phyloP scores from a whole-genome alignment of 345 rosid genomes.

The Odontarrhena argentea region DNA sequence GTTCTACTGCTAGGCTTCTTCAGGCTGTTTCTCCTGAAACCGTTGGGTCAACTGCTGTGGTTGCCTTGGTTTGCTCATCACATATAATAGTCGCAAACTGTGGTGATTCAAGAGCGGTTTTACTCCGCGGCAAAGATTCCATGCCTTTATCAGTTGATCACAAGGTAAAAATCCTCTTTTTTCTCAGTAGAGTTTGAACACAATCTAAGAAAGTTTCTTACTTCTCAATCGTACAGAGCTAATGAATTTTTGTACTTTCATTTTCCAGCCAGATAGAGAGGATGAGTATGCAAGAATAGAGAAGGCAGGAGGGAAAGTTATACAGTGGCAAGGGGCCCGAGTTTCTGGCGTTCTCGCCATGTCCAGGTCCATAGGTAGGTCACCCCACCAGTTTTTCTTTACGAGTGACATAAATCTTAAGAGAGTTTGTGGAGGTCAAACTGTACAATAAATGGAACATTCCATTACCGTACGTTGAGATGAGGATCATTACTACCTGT shows the following conservation, averaged over 20 bases:
- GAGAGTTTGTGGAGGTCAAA: background rate
- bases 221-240: constrained; percentile 4
- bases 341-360: constrained; percentile 96
- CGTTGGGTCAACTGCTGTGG: constrained; percentile 94
- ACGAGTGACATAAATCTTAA: background rate
- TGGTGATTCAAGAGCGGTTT: constrained; percentile 93
- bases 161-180: constrained; percentile 55
- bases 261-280: constrained; percentile 73
- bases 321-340: constrained; percentile 92
- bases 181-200: background rate
- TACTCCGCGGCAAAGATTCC: constrained; percentile 82
- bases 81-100: constrained; percentile 88
- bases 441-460: background rate
- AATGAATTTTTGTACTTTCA: constrained; percentile 12
- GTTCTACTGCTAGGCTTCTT: constrained; percentile 42
- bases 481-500: constrained; percentile 12
- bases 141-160: constrained; percentile 83
- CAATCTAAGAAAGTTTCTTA: constrained; percentile 17
- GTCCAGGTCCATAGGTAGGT: constrained; percentile 93
- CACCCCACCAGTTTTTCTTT: constrained; percentile 10
- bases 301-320: constrained; percentile 90
- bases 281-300: constrained; percentile 88
- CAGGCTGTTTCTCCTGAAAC: constrained; percentile 83
- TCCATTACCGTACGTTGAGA: background rate
- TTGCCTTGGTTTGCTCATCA: constrained; percentile 87